Evolutionary conservation across 2,329 filamentous ascomycete species (phyloP).

Genomic region (Cordyceps javanica): DNA sequence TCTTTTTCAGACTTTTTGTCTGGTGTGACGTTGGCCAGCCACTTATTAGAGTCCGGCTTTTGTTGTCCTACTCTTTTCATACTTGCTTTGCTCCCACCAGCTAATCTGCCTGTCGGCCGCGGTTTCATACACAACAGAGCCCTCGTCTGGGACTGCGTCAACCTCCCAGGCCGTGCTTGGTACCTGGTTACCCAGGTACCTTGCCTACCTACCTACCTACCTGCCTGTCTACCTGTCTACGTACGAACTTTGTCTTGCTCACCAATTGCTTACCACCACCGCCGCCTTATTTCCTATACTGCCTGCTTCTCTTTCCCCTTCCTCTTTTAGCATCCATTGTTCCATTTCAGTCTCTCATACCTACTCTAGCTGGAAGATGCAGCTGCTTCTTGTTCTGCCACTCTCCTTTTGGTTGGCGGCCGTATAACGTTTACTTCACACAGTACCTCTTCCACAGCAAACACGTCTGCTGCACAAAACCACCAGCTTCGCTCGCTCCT

Average conservation of each 20-base stretch:
- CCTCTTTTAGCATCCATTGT: neutral
- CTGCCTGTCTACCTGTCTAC: no score
- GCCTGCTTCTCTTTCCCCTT: neutral
- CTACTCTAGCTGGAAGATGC: neutral
- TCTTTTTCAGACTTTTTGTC: neutral
- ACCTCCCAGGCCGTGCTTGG: neutral
- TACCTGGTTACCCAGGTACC: neutral
- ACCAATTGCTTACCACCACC: no score
- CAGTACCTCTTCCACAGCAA: neutral
- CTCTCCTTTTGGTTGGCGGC: neutral
- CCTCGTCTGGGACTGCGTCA: neutral
- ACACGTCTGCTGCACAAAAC: neutral
- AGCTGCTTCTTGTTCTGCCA: neutral
- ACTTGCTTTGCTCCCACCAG: neutral
- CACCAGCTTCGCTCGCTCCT: neutral
- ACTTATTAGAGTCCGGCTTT: slow-evolving; percentile 6
- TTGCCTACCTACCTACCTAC: no score
- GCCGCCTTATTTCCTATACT: neutral
- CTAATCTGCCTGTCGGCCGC: neutral
- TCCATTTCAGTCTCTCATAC: neutral
- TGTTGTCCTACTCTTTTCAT: neutral
- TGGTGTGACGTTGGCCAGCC: neutral
- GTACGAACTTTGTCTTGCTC: no score
- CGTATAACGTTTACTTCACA: neutral
- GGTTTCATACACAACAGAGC: neutral